These are phyloP conservation scores for Purshia tridentata DNA, from an alignment of 306 rosid species.

Conservation along the genomic window DNA sequence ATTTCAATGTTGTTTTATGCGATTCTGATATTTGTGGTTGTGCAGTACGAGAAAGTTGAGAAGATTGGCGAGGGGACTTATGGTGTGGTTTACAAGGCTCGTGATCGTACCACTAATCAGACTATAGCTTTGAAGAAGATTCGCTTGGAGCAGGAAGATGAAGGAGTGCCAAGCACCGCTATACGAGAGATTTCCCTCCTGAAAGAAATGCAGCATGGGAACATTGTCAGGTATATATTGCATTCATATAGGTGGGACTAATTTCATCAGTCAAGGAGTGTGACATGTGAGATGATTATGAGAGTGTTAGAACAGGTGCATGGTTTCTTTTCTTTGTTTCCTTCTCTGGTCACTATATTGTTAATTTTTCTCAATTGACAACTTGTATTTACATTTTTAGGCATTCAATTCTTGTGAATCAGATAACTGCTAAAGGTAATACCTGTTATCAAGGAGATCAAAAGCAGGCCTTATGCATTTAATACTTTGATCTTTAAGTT, in stretches of 20 bases:
- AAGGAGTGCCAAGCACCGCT: slow-evolving; percentile 92
- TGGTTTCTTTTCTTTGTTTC: no score
- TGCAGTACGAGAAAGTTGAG: slow-evolving; percentile 88
- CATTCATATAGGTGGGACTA: neutral
- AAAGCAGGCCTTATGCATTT: slow-evolving; percentile 5
- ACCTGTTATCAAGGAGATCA: neutral
- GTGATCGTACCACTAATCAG: slow-evolving; percentile 72
- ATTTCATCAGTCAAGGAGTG: neutral
- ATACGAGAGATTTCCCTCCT: slow-evolving; percentile 86
- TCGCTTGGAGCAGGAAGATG: slow-evolving; percentile 92
- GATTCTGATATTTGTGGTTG: slow-evolving; percentile 22
- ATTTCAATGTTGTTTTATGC: neutral
- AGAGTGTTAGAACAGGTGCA: neutral
- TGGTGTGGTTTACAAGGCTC: slow-evolving; percentile 94
- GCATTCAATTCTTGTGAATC: slow-evolving; percentile 1
- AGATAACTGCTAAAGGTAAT: neutral
- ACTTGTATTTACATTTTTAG: slow-evolving; percentile 7
- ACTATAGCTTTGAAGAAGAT: slow-evolving; percentile 86
- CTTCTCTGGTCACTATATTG: no score
- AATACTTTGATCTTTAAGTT: neutral
- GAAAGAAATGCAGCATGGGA: slow-evolving; percentile 89
- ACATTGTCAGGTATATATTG: slow-evolving; percentile 68
- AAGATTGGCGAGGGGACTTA: slow-evolving; percentile 93
- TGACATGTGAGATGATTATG: neutral
- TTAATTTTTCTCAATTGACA: neutral